These are phyloP conservation scores for Triticum monococcum DNA, from an alignment of 176 grass and related monocot genomes.

Conservation along the genomic window DNA sequence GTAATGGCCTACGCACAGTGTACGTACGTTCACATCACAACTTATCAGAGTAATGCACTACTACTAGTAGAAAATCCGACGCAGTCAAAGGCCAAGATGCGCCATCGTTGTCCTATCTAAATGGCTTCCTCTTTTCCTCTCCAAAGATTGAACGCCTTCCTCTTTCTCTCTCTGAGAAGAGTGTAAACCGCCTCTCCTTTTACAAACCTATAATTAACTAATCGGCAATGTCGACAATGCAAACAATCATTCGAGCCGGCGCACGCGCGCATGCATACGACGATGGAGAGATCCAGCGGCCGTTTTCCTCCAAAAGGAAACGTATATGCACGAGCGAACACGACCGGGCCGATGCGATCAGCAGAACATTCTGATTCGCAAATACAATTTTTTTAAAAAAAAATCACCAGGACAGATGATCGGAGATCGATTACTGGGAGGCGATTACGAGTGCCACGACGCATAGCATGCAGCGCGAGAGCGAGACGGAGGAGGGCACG, in stretches of 20 bases:
- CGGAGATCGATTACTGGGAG: background rate
- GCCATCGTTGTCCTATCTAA: slow-evolving; percentile 22
- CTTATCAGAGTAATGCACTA: background rate
- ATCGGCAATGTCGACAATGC: slow-evolving; percentile 11
- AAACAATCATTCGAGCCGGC: background rate
- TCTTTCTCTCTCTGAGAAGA: background rate
- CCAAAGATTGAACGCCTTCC: background rate
- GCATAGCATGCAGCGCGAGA: background rate
- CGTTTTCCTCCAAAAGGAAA: slow-evolving; percentile 1
- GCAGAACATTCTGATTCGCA: background rate
- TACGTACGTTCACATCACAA: slow-evolving; percentile 18
- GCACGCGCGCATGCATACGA: background rate
- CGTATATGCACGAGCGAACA: background rate
- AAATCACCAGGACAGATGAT: no score
- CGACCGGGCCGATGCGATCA: background rate
- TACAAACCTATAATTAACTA: background rate
- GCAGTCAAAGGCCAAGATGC: slow-evolving; percentile 39
- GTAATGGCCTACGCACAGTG: slow-evolving; percentile 53
- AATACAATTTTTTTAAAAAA: no score
- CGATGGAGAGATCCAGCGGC: background rate
- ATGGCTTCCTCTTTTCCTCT: slow-evolving; percentile 11
- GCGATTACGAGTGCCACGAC: background rate
- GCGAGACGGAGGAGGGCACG: background rate
- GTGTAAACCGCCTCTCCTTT: background rate
- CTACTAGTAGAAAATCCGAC: background rate